Conservation (phyloP, 2,329 filamentous ascomycete genomes). For the Didymella arachidicola region DNA sequence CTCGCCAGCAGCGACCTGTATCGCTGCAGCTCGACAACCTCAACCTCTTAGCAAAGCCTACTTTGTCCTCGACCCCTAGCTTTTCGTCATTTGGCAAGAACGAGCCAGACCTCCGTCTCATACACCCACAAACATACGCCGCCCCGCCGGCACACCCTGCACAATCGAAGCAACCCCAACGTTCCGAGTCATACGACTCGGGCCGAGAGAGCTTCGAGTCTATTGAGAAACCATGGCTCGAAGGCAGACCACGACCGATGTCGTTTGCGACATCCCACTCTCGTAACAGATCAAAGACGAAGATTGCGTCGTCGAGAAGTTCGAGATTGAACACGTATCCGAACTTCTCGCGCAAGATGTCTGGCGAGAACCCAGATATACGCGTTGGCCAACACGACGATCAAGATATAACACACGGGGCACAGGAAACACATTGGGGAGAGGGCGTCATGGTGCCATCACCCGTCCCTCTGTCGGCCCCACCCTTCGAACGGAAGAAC, state of each 20-base stretch:
- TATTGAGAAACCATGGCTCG: constrained; percentile 28
- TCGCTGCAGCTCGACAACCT: constrained; percentile 27
- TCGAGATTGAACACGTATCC: constrained; percentile 36
- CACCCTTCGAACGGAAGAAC: constrained; percentile 19
- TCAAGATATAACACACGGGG: constrained; percentile 29
- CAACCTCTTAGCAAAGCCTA: constrained; percentile 16
- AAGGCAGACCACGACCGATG: constrained; percentile 32
- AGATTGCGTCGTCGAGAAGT: constrained; percentile 42
- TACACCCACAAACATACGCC: constrained; percentile 28
- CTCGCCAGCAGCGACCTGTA: constrained; percentile 24
- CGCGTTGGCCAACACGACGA: constrained; percentile 33
- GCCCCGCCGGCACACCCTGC: constrained; percentile 21
- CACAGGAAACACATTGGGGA: constrained; percentile 22
- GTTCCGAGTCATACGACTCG: constrained; percentile 16
- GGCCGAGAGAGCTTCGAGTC: constrained; percentile 23
- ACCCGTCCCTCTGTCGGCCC: constrained; percentile 27
- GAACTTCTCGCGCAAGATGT: constrained; percentile 35
- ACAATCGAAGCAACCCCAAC: constrained; percentile 25
- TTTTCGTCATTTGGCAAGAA: constrained; percentile 29
- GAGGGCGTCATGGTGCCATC: constrained; percentile 26
- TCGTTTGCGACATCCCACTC: constrained; percentile 38
- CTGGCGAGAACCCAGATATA: constrained; percentile 27
- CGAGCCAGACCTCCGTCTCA: constrained; percentile 26
- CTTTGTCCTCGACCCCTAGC: constrained; percentile 16
- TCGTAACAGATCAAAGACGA: constrained; percentile 36